Evolutionary conservation across 441 rosid genomes (phyloP).

Genomic region (Biscutella laevigata): DNA sequence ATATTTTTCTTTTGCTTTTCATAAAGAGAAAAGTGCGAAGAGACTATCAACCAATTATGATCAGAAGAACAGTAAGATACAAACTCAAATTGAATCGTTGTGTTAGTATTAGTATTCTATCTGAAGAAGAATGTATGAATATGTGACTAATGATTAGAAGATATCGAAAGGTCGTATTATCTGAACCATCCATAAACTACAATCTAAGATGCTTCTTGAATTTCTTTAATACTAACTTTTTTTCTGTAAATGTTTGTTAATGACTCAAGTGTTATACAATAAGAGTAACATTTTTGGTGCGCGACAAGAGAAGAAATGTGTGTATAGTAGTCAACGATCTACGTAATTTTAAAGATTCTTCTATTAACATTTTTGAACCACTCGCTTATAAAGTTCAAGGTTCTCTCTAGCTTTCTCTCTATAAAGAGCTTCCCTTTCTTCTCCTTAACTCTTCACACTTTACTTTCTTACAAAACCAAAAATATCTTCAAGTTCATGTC

Average conservation of each 20-base stretch:
- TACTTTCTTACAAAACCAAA: constrained; percentile 11
- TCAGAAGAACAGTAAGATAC: too few species aligned
- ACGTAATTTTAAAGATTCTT: constrained; percentile 24
- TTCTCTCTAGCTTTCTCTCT: constrained; percentile 20
- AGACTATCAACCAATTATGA: too few species aligned
- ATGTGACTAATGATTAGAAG: constrained; percentile 18
- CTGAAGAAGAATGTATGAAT: constrained; percentile 7
- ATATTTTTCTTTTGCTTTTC: constrained; percentile 5
- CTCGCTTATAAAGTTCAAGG: constrained; percentile 19
- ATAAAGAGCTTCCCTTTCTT: constrained; percentile 18
- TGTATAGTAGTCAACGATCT: constrained; percentile 28
- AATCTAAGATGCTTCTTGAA: constrained; percentile 21
- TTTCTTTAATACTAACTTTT: constrained; percentile 17
- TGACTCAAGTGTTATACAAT: not conserved
- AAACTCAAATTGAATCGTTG: not conserved
- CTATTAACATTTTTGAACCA: constrained; percentile 19
- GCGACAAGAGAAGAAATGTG: not conserved
- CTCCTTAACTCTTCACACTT: constrained; percentile 22
- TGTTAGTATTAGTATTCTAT: not conserved
- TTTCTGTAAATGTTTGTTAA: constrained; percentile 9
- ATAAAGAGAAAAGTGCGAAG: constrained; percentile 21
- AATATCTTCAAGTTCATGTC: constrained; percentile 18
- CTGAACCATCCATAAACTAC: constrained; percentile 24
- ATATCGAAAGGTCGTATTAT: constrained; percentile 20
- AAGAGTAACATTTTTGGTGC: not conserved